Base-by-base conservation (phyloP, 1,139 yeast species). In the Protomyces pachydermus region DNA sequence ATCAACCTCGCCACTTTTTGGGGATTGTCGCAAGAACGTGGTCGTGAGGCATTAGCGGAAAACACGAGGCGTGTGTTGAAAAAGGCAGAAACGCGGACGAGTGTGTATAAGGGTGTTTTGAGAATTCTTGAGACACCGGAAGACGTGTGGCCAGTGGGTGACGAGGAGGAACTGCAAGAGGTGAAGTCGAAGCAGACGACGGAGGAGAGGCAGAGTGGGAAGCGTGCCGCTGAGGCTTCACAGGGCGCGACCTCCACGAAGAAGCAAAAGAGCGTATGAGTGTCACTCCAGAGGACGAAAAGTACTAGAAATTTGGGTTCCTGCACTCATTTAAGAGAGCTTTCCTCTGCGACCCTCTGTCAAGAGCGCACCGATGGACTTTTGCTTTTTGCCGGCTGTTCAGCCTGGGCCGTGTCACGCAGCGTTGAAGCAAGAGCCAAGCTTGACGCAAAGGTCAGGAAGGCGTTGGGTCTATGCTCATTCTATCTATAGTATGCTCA, bases 21-120 rank as follows among this genome's bases (percentile, higher is more conserved):
- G 72, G 98, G 97, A 0, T 77, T 88, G 60, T 84, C 85, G 67
- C 77, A 78, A 38, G 83, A 84, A 70, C 78, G 87, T 64, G 84
- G 91, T 35, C 80, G 84, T 53, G 81, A 81, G 52, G 82, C 88
- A 35, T 79, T 88, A 64, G 80, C 81, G 18, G 82, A 80, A 54
- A 82, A 82, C 69, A 84, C 95, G 0, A 82, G 84, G 55, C 77
- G 81, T 45, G 95, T 82, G 0, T 77, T 90, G 65, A 77, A 87
- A 48, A 86, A 82, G 70, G 96, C 96, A 0, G 79, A 89, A 69
- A 77, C 91, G 68, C 80, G 97, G 67, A 77, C 81, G 37, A 82
- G 83, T 70, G 84, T 91, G 67, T 85, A 73, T 66, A 74, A 74
- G 60, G 77, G 74, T 62, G 75, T 73, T 10, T 69, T 75, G 34